Percentiles rank a stretch among this genome's conserved stretches.
These are phyloP conservation scores for Saussurea involucrata DNA, from an alignment of 129 eudicot species.

Conservation along the genomic window DNA sequence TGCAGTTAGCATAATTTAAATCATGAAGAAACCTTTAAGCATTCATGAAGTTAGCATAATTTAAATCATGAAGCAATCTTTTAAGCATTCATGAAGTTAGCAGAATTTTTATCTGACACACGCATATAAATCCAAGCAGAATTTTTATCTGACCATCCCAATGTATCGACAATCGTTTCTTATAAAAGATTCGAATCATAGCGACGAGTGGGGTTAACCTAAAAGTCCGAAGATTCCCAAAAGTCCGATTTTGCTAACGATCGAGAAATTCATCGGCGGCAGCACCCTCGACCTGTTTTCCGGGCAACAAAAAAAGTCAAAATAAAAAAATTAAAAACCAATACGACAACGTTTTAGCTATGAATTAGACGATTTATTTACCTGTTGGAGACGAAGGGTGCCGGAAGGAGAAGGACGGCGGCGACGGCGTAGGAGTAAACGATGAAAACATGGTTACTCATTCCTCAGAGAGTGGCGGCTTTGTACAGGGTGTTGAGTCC, in stretches of 20 bases:
- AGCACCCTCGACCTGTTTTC: conserved; percentile 55
- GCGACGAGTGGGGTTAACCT: too few species aligned
- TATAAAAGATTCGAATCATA: too few species aligned
- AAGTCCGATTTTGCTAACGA: conserved; percentile 51
- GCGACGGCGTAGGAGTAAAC: conserved; percentile 75
- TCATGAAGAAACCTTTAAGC: too few species aligned
- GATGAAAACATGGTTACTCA: conserved; percentile 76
- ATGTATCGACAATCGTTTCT: too few species aligned
- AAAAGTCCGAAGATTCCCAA: conserved; percentile 73
- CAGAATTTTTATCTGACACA: too few species aligned
- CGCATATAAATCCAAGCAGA: too few species aligned
- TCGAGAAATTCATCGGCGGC: conserved; percentile 56
- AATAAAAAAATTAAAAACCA: background rate
- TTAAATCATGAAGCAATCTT: too few species aligned
- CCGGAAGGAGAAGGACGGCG: conserved; percentile 72
- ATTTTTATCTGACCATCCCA: too few species aligned
- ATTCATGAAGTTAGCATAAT: too few species aligned
- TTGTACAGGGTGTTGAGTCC: conserved; percentile 76
- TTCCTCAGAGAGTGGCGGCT: conserved; percentile 63
- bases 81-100: too few species aligned
- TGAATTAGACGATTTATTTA: background rate
- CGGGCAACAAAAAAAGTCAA: background rate
- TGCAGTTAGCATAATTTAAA: too few species aligned
- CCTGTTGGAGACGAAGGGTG: conserved; percentile 56
- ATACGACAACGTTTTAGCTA: background rate